phyloP scores from a whole-genome alignment of 2,329 filamentous ascomycete species.

The Pseudogymnoascus destructans region DNA sequence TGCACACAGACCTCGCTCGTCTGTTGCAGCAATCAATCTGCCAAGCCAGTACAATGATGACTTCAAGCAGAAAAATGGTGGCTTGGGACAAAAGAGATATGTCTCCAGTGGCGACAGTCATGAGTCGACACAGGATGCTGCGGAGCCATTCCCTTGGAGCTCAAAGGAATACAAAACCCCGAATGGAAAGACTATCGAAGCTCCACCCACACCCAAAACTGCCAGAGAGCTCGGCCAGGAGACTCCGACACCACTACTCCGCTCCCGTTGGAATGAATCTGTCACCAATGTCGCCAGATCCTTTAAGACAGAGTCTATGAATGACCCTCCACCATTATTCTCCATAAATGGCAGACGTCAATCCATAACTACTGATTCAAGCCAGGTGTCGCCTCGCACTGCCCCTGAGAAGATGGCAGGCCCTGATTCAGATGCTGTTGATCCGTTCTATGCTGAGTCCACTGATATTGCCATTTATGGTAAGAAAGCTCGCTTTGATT shows the following conservation, averaged over 20 bases:
- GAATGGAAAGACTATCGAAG: neutral
- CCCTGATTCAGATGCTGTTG: neutral
- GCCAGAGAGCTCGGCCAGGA: conserved; percentile 7
- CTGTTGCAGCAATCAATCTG: neutral
- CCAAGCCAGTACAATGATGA: neutral
- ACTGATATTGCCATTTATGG: neutral
- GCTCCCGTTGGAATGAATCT: neutral
- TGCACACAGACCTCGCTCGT: neutral
- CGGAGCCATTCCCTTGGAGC: neutral
- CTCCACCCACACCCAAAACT: neutral
- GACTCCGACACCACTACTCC: neutral
- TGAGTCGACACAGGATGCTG: neutral
- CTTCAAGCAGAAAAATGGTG: neutral
- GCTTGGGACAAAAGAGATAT: neutral
- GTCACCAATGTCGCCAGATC: neutral
- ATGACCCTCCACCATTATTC: neutral
- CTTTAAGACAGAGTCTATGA: neutral
- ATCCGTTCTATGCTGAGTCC: neutral
- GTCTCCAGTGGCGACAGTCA: neutral
- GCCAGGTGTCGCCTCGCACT: neutral
- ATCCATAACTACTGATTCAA: neutral
- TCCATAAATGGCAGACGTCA: neutral
- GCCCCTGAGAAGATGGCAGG: neutral
- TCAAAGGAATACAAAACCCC: neutral
- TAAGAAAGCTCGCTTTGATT: neutral